phyloP scores from a whole-genome alignment of 805 yeast genomes.

The Sugiyamaella marilandica region DNA sequence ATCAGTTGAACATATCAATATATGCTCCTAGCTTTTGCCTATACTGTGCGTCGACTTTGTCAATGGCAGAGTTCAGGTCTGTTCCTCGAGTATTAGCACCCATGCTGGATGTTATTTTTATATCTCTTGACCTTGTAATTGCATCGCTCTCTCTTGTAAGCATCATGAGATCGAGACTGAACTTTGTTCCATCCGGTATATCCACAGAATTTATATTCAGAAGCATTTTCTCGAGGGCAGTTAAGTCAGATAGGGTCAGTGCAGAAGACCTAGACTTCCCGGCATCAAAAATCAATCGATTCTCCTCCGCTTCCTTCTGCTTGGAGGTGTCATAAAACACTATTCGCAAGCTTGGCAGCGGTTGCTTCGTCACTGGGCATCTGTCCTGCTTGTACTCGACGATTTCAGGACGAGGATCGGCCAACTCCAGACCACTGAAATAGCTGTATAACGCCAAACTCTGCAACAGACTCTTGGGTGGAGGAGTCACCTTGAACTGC shows the following conservation, averaged over 20 bases:
- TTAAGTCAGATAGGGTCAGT: neutral
- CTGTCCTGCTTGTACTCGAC: slow-evolving; percentile 28
- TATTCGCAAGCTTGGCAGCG: slow-evolving; percentile 24
- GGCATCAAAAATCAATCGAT: neutral
- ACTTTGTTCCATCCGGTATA: neutral
- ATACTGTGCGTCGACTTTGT: slow-evolving; percentile 2
- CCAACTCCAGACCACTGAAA: slow-evolving; percentile 14
- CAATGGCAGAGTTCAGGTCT: slow-evolving; percentile 6
- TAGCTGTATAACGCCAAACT: slow-evolving; percentile 12
- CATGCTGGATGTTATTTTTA: neutral
- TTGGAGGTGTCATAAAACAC: slow-evolving; percentile 25
- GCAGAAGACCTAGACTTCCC: neutral
- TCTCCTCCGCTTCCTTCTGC: neutral
- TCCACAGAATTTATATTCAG: neutral
- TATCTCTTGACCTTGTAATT: slow-evolving; percentile 3
- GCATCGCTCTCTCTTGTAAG: slow-evolving; percentile 17
- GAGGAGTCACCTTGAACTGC: slow-evolving; percentile 9
- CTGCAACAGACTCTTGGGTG: slow-evolving; percentile 11
- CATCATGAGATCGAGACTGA: slow-evolving; percentile 6
- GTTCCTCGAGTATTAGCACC: neutral
- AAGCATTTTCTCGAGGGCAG: neutral
- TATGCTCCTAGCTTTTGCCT: neutral
- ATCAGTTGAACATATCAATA: slow-evolving; percentile 1
- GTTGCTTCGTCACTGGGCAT: slow-evolving; percentile 32
- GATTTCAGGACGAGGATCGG: slow-evolving; percentile 20